These are phyloP conservation scores for Isatis lusitanica DNA, from an alignment of 441 rosid genomes.

Conservation along the genomic window DNA sequence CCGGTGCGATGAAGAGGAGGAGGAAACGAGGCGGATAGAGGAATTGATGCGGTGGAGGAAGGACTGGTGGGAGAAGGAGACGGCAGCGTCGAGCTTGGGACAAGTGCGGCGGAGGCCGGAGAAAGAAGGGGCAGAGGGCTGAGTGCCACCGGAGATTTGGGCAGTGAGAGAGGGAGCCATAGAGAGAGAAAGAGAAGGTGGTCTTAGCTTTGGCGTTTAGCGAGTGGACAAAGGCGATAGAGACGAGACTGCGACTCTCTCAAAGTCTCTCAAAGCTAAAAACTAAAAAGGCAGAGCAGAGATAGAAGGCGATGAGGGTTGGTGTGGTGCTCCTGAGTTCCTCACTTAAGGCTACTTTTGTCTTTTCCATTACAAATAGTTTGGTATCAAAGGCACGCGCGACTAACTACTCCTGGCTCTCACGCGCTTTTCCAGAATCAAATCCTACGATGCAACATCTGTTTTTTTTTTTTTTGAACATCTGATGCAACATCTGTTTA, in stretches of 20 bases:
- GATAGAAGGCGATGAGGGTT: constrained; percentile 29
- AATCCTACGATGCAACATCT: no score
- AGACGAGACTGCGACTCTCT: constrained; percentile 31
- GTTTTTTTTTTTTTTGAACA: no score
- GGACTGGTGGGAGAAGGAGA: constrained; percentile 36
- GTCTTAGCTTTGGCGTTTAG: constrained; percentile 9
- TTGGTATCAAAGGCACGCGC: background rate
- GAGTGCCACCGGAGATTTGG: constrained; percentile 38
- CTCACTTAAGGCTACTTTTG: constrained; percentile 6
- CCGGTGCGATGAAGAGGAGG: constrained; percentile 51
- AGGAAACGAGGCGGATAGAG: constrained; percentile 45
- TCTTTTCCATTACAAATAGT: background rate
- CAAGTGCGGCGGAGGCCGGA: constrained; percentile 62
- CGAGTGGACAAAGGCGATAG: constrained; percentile 23
- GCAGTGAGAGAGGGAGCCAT: constrained; percentile 59
- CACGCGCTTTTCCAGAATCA: background rate
- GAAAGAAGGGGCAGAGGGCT: constrained; percentile 54
- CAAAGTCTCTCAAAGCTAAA: background rate
- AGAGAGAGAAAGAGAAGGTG: background rate
- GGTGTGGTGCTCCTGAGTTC: constrained; percentile 30
- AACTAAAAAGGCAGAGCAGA: background rate
- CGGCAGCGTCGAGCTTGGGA: constrained; percentile 42
- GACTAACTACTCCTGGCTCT: background rate
- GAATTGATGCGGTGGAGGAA: constrained; percentile 43
- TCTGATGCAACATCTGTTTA: no score